Percentiles rank a stretch among this genome's conserved stretches.
Evolutionary conservation across 352 stramenopile species (phyloP).

Genomic region (Globisporangium carolinianum): DNA sequence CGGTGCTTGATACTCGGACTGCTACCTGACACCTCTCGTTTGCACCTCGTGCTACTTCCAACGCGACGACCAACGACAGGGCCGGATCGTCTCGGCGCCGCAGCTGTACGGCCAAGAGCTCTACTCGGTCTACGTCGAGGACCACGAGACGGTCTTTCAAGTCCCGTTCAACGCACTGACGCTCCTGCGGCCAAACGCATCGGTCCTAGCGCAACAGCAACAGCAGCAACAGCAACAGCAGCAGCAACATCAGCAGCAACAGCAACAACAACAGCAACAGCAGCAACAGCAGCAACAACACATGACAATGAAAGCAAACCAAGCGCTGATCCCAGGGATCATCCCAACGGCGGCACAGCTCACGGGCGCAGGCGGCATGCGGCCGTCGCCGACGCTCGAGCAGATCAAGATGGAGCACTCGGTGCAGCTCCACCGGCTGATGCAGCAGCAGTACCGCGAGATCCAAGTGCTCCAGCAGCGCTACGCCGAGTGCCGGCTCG

Average conservation of each 20-base stretch:
- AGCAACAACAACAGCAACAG: slow-evolving; percentile 24
- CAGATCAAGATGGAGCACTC: slow-evolving; percentile 84
- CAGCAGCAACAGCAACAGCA: slow-evolving; percentile 14
- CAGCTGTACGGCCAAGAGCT: slow-evolving; percentile 77
- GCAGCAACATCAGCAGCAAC: slow-evolving; percentile 17
- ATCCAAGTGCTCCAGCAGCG: slow-evolving; percentile 83
- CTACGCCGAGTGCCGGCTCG: slow-evolving; percentile 68
- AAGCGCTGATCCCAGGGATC: slow-evolving; percentile 19
- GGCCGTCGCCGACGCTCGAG: slow-evolving; percentile 30
- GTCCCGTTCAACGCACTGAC: slow-evolving; percentile 74
- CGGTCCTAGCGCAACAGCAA: slow-evolving; percentile 32
- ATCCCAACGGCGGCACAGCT: slow-evolving; percentile 13
- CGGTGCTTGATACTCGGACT: no score
- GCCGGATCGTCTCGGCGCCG: slow-evolving; percentile 61
- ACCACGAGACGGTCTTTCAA: slow-evolving; percentile 76
- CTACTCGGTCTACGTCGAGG: slow-evolving; percentile 79
- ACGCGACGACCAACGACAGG: slow-evolving; percentile 9
- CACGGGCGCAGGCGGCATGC: slow-evolving; percentile 13
- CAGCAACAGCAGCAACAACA: slow-evolving; percentile 12
- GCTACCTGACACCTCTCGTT: no score
- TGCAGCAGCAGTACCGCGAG: slow-evolving; percentile 85
- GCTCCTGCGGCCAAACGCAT: slow-evolving; percentile 30
- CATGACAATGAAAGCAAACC: slow-evolving; percentile 28
- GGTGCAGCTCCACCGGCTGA: slow-evolving; percentile 79
- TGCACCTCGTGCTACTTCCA: no score